These are phyloP conservation scores for Globisporangium radiosum DNA, from an alignment of 352 stramenopile species.

Conservation along the genomic window DNA sequence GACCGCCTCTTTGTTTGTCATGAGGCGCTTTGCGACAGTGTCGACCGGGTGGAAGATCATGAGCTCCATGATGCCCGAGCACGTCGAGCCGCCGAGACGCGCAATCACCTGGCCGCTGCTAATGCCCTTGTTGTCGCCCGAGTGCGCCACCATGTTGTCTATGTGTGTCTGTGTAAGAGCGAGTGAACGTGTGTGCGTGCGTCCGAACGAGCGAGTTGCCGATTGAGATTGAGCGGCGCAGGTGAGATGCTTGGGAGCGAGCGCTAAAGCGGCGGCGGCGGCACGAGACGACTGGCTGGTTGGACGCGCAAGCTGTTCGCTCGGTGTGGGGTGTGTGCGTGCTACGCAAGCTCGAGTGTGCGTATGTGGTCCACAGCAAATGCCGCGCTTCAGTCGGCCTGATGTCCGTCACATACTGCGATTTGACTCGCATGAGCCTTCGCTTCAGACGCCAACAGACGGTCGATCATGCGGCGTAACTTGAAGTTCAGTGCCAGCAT, in stretches of 20 bases:
- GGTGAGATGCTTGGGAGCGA: too few species aligned
- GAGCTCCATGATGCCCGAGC: slow-evolving; percentile 91
- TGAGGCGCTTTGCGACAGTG: slow-evolving; percentile 93
- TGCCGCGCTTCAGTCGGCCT: neutral
- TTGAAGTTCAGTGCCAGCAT: neutral
- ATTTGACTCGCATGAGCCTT: neutral
- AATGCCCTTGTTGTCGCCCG: slow-evolving; percentile 32
- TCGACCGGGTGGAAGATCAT: slow-evolving; percentile 95
- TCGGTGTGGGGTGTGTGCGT: too few species aligned
- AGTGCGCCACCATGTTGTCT: slow-evolving; percentile 36
- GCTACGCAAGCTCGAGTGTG: neutral
- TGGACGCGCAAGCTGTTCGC: too few species aligned
- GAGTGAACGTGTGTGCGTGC: neutral
- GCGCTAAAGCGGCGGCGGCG: too few species aligned
- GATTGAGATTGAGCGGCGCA: neutral
- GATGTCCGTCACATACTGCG: neutral
- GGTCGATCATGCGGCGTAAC: neutral
- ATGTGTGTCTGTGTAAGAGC: slow-evolving; percentile 6
- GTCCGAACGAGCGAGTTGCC: neutral
- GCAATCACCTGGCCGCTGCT: slow-evolving; percentile 49
- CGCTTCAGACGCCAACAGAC: too few species aligned
- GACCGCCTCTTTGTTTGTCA: slow-evolving; percentile 85
- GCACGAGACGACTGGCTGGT: neutral
- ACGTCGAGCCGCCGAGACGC: slow-evolving; percentile 88
- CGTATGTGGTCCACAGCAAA: neutral